Conservation (phyloP, 2,329 filamentous ascomycete species). For the Aspergillus amoenus region DNA sequence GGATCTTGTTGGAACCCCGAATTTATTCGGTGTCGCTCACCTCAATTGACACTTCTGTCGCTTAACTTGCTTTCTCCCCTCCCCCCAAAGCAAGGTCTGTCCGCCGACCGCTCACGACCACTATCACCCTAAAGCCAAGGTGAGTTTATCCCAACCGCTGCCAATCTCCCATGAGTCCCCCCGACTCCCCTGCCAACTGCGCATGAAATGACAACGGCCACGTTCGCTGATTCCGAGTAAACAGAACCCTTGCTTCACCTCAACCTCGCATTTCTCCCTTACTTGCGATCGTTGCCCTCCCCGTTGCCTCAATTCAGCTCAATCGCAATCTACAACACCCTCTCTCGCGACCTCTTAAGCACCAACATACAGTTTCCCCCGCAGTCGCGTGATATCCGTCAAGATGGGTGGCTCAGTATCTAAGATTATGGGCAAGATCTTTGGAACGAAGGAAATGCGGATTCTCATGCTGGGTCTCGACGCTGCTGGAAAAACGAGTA, state of each 20-base stretch:
- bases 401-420: conserved; percentile 91
- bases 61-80: conserved; percentile 7
- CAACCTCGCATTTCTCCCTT: neutral
- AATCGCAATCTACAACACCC: neutral
- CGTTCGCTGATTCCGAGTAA: conserved; percentile 13
- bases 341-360: neutral
- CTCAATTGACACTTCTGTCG: conserved; percentile 4
- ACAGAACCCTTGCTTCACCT: neutral
- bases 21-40: conserved; percentile 9
- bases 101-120: neutral
- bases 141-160: conserved; percentile 12
- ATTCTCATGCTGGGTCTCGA: conserved; percentile 97
- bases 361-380: conserved; percentile 5
- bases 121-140: conserved; percentile 2
- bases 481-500: conserved; percentile 93
- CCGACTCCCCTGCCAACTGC: conserved; percentile 5
- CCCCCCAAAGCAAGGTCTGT: conserved; percentile 4
- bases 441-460: conserved; percentile 98
- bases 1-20: conserved; percentile 21
- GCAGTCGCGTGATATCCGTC: conserved; percentile 20
- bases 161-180: conserved; percentile 6
- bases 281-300: neutral
- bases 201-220: conserved; percentile 11
- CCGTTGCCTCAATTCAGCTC: neutral
- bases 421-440: conserved; percentile 98